Conservation (phyloP, 2,329 filamentous ascomycete species). For the Orbilia brochopaga region DNA sequence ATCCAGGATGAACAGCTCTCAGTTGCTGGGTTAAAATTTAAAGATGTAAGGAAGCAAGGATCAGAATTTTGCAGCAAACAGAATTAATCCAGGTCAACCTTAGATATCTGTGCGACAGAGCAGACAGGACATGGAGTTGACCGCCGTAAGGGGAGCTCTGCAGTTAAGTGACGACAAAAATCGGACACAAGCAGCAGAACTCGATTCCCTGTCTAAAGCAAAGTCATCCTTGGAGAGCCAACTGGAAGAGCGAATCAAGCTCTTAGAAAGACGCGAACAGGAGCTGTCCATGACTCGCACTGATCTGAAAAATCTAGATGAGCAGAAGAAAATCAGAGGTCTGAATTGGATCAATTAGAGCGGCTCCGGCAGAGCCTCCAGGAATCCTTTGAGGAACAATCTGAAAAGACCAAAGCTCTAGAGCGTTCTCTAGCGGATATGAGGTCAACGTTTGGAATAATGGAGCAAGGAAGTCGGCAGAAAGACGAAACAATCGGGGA, state of each 20-base stretch:
- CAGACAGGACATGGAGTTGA: constrained; percentile 7
- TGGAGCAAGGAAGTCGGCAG: neutral
- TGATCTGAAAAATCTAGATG: neutral
- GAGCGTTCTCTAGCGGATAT: neutral
- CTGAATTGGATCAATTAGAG: constrained; percentile 5
- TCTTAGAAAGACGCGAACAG: neutral
- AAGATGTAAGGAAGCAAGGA: constrained; percentile 20
- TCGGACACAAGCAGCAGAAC: constrained; percentile 7
- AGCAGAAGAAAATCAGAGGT: neutral
- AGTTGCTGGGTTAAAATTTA: constrained; percentile 15
- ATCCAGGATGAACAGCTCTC: constrained; percentile 26
- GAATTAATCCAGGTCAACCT: neutral
- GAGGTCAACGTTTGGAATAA: neutral
- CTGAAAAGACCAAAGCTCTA: constrained; percentile 1
- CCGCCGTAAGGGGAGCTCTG: constrained; percentile 14
- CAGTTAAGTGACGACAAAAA: constrained; percentile 19
- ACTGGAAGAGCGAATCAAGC: neutral
- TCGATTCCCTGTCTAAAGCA: neutral
- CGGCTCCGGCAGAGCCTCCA: constrained; percentile 7
- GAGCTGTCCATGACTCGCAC: neutral
- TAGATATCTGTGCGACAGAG: constrained; percentile 14
- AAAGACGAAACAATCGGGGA: neutral
- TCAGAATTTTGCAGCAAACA: neutral
- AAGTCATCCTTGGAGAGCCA: constrained; percentile 11
- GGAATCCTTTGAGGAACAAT: constrained; percentile 2